Percentiles rank a stretch among this genome's conserved stretches.
phyloP scores from a whole-genome alignment of 805 yeast species.

The Dipodascopsis uninucleata region DNA sequence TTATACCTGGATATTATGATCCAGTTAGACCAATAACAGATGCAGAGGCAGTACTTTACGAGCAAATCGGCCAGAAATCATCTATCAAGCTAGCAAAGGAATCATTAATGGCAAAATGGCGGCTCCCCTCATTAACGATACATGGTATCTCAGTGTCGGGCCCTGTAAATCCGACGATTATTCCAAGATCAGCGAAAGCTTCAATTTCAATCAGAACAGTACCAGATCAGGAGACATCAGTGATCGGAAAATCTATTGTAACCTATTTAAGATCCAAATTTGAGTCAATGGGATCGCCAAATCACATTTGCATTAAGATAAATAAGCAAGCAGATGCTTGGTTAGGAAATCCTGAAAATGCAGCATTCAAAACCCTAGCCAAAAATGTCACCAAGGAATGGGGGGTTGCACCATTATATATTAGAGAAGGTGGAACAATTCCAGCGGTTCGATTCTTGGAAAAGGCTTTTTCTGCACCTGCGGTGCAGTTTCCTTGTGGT shows the following conservation, averaged over 20 bases:
- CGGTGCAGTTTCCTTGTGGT: constrained; percentile 95
- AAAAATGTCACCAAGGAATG: constrained; percentile 65
- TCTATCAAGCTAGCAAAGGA: constrained; percentile 32
- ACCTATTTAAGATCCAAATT: constrained; percentile 50
- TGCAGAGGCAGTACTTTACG: constrained; percentile 58
- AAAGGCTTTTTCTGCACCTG: constrained; percentile 76
- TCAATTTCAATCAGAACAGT: constrained; percentile 80
- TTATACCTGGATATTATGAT: constrained; percentile 67
- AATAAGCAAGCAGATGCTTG: constrained; percentile 92
- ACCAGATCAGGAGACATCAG: constrained; percentile 73
- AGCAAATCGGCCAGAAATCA: constrained; percentile 51
- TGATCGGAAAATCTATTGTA: constrained; percentile 51
- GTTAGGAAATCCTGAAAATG: constrained; percentile 81
- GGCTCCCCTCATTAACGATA: constrained; percentile 81
- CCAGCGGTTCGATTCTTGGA: constrained; percentile 86
- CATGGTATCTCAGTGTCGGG: constrained; percentile 86
- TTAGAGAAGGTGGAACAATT: constrained; percentile 96
- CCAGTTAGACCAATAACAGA: constrained; percentile 56
- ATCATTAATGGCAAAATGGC: constrained; percentile 76
- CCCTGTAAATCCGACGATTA: constrained; percentile 83
- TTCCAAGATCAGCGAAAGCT: constrained; percentile 76
- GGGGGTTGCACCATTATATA: constrained; percentile 64
- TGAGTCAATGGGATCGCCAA: constrained; percentile 51
- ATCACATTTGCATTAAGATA: constrained; percentile 56
- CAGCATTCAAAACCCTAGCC: constrained; percentile 64